phyloP scores from a whole-genome alignment of 352 stramenopile species.

The Ophiocytium majus region DNA sequence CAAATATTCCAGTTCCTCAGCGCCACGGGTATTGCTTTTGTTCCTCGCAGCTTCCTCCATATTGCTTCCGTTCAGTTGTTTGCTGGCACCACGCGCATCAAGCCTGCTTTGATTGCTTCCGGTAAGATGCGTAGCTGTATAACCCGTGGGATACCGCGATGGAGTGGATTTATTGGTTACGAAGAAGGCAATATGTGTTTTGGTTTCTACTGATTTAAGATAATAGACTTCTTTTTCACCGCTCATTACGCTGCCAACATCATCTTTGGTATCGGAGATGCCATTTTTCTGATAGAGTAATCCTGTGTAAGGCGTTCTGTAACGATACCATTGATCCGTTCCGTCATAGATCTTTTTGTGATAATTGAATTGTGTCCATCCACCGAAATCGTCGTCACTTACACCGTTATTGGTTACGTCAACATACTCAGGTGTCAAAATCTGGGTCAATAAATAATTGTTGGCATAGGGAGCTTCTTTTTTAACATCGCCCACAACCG shows the following conservation, averaged over 20 bases:
- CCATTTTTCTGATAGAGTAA: background rate
- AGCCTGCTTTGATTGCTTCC: background rate
- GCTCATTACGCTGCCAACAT: background rate
- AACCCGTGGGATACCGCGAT: no score
- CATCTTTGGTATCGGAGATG: background rate
- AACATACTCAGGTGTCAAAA: background rate
- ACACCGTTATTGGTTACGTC: background rate
- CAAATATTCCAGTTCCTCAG: no score
- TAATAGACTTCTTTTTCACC: slow-evolving; percentile 1
- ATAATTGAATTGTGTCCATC: slow-evolving; percentile 10
- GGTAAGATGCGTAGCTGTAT: no score
- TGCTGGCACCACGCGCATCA: background rate
- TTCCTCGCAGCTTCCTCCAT: no score
- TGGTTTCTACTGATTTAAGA: slow-evolving; percentile 6
- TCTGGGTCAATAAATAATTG: background rate
- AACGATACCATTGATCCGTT: slow-evolving; percentile 17
- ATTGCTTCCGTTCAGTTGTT: no score
- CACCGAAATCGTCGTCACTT: background rate
- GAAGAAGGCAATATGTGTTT: slow-evolving; percentile 10
- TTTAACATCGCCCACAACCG: no score
- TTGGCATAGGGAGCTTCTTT: slow-evolving; percentile 9
- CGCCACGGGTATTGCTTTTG: no score
- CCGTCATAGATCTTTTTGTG: no score
- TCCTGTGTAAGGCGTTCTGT: background rate
- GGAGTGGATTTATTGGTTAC: no score